These are phyloP conservation scores for Yarrowia alimentaria DNA, from an alignment of 805 yeast genomes.

Conservation along the genomic window DNA sequence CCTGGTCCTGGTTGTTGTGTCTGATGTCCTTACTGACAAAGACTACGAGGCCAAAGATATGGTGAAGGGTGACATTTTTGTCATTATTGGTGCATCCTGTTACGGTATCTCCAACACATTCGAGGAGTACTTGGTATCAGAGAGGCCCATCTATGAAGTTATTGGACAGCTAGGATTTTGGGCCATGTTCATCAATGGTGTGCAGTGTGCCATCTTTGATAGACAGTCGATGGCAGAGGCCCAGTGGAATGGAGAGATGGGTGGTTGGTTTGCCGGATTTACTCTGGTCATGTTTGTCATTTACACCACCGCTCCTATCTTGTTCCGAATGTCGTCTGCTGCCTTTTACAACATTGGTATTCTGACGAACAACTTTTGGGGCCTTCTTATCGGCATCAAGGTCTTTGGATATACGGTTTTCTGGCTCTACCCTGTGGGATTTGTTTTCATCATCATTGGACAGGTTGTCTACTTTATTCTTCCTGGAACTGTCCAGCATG, in stretches of 20 bases:
- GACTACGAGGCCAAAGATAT: conserved; percentile 43
- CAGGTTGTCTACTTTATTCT: conserved; percentile 44
- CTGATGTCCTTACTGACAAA: conserved; percentile 45
- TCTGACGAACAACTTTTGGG: conserved; percentile 49
- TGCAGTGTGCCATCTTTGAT: conserved; percentile 47
- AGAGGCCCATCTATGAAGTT: conserved; percentile 47
- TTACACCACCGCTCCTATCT: conserved; percentile 45
- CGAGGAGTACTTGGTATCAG: conserved; percentile 47
- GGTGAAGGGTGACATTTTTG: conserved; percentile 48
- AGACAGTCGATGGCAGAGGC: conserved; percentile 42
- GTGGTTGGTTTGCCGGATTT: conserved; percentile 47
- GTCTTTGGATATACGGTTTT: conserved; percentile 47
- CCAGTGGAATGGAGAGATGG: conserved; percentile 43
- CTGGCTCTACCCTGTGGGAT: conserved; percentile 50
- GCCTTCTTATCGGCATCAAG: conserved; percentile 45
- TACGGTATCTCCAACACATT: conserved; percentile 47
- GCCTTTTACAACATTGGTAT: conserved; percentile 47
- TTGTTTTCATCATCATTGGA: conserved; percentile 45
- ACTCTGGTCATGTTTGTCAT: conserved; percentile 44
- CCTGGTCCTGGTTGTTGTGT: conserved; percentile 44
- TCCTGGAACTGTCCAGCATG: conserved; percentile 41
- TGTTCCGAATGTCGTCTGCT: conserved; percentile 48
- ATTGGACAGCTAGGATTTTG: conserved; percentile 47
- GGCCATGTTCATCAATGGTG: conserved; percentile 46
- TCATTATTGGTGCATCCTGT: conserved; percentile 46